Percentiles rank a stretch among this genome's conserved stretches.
Evolutionary conservation across 352 stramenopile genomes (phyloP).

Genomic region (Pythium monospermum): DNA sequence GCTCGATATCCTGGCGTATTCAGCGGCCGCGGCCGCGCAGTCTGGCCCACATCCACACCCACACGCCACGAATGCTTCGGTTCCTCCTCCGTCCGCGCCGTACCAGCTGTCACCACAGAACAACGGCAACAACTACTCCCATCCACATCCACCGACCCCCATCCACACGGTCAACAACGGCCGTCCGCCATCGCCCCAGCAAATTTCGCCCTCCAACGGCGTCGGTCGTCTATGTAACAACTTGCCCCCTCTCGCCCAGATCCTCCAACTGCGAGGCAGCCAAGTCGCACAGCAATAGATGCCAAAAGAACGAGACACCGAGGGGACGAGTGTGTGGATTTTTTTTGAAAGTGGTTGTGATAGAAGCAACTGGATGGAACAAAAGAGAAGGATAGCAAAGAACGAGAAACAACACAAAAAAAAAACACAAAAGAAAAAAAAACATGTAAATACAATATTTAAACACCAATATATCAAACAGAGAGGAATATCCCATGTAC

Average conservation of each 20-base stretch:
- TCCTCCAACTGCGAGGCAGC: conserved; percentile 58
- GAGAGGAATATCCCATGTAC: conserved; percentile 22
- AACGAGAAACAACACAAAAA: not conserved
- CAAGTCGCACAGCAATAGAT: conserved; percentile 27
- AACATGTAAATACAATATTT: conserved; percentile 1
- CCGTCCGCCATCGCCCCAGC: conserved; percentile 3
- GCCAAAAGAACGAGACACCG: too few relatives aligned
- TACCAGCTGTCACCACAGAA: too few relatives aligned
- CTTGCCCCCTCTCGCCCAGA: conserved; percentile 59
- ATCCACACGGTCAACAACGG: not conserved
- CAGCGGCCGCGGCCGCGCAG: conserved; percentile 38
- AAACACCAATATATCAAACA: conserved; percentile 12
- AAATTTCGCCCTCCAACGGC: conserved; percentile 7
- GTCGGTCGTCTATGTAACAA: conserved; percentile 33
- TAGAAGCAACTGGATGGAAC: conserved; percentile 22
- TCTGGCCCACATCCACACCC: too few relatives aligned
- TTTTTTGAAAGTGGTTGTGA: conserved; percentile 17
- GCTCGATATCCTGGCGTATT: conserved; percentile 69
- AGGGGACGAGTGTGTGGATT: conserved; percentile 1
- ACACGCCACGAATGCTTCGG: too few relatives aligned
- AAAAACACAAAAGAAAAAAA: not conserved
- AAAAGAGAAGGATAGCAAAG: conserved; percentile 4
- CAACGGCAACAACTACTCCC: not conserved
- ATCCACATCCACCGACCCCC: conserved; percentile 1
- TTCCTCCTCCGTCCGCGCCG: not conserved